These are phyloP conservation scores for Pichia sp. DNA, from an alignment of 1,139 yeast species.

Conservation along the genomic window DNA sequence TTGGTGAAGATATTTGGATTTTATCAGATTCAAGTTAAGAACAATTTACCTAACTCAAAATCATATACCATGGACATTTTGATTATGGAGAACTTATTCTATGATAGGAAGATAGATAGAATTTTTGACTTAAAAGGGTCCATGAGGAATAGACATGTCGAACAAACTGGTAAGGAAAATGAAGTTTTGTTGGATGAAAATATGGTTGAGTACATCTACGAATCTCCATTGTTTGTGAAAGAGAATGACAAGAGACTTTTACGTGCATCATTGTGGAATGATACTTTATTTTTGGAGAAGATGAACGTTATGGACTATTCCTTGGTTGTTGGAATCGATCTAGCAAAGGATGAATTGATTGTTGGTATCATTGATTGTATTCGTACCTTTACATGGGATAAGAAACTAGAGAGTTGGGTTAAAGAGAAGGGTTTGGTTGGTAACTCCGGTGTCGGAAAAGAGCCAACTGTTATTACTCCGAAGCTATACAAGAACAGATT, in stretches of 20 bases:
- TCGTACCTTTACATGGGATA: constrained; percentile 97
- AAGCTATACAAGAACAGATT: constrained; percentile 89
- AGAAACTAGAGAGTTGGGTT: constrained; percentile 97
- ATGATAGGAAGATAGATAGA: constrained; percentile 73
- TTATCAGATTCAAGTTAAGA: constrained; percentile 85
- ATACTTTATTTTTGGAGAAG: constrained; percentile 86
- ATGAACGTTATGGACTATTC: constrained; percentile 99
- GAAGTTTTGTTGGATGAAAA: constrained; percentile 94
- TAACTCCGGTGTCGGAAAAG: constrained; percentile 77
- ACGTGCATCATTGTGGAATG: constrained; percentile 89
- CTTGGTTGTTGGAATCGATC: constrained; percentile 84
- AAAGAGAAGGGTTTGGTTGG: constrained; percentile 88
- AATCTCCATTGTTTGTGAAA: constrained; percentile 88
- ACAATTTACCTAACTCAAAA: constrained; percentile 59
- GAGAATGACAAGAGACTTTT: constrained; percentile 85
- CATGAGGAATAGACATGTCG: constrained; percentile 94
- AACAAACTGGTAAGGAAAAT: constrained; percentile 92
- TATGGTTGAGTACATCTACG: constrained; percentile 96
- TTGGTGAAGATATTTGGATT: constrained; percentile 93
- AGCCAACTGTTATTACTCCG: constrained; percentile 96
- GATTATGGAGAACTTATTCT: constrained; percentile 93
- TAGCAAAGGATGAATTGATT: constrained; percentile 58
- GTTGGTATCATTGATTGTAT: constrained; percentile 97
- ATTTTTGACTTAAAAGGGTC: constrained; percentile 97
- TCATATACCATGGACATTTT: constrained; percentile 82